Conservation (phyloP, 257 asterid species). For the Petunia secreta region DNA sequence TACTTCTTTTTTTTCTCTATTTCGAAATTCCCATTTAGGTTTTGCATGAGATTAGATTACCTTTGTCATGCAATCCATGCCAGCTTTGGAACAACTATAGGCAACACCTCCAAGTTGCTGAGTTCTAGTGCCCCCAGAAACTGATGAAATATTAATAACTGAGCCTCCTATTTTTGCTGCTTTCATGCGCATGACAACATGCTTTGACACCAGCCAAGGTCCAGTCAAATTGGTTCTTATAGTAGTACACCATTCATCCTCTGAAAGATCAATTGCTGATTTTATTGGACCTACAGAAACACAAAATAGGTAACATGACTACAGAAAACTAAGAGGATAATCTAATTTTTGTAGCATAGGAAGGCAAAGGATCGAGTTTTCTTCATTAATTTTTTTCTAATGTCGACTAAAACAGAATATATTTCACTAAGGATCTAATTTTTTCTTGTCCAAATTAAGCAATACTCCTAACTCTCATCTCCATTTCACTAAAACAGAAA, state of each 20-base stretch:
- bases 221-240: slow-evolving; percentile 54
- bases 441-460: too few species aligned
- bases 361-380: too few species aligned
- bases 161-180: slow-evolving; percentile 50
- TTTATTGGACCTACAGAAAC: slow-evolving; percentile 42
- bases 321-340: too few species aligned
- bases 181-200: slow-evolving; percentile 45
- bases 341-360: not conserved
- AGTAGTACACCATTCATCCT: slow-evolving; percentile 49
- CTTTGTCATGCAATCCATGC: slow-evolving; percentile 57
- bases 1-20: too few species aligned
- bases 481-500: too few species aligned
- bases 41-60: slow-evolving; percentile 33
- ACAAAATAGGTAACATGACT: not conserved
- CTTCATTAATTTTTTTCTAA: too few species aligned
- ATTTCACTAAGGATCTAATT: too few species aligned
- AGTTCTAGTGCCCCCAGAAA: slow-evolving; percentile 56
- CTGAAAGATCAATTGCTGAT: slow-evolving; percentile 45
- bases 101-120: slow-evolving; percentile 52
- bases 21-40: too few species aligned
- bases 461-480: too few species aligned
- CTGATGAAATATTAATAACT: slow-evolving; percentile 59
- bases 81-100: slow-evolving; percentile 57
- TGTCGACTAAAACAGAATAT: too few species aligned
- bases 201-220: slow-evolving; percentile 60